Evolutionary conservation across 2,329 filamentous ascomycete genomes (phyloP), one percentile per base, ranked within the genome.

Genomic region (Fusarium compactum): DNA sequence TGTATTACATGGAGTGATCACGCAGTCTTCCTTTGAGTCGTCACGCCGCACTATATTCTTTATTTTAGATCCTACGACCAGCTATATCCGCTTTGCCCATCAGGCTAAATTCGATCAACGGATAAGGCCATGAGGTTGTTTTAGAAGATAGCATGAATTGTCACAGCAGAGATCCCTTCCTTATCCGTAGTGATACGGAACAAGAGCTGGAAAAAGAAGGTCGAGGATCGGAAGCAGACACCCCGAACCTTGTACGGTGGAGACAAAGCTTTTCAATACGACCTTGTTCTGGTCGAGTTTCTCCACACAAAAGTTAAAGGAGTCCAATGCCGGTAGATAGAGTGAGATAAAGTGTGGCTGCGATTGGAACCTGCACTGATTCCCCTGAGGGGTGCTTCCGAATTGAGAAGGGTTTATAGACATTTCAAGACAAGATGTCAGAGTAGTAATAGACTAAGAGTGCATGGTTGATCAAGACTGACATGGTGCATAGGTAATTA

Each of bases 161-260:
- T 46, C 29, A 25, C 18, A 20, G 12, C 24, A 40, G 32, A n/a
- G 50, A 53, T 53, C 50, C 50, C 50, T 32, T 24, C 43, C 53
- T 65, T 65, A 52, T 59, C 61, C 40, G 62, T 52, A 43, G 16
- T 22, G 46, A 30, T 38, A 41, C 62, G 62, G 62, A 65, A 43
- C 18, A 27, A 41, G 15, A 16, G 34, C 46, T 43, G 11, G 29
- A 64, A 58, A n/a, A 29, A 60, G 62, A 59, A 65, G 53, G 61
- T 64, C 15, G 12, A 38, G 16, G 30, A 57, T 48, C 60, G 61
- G 62, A 65, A 18, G 27, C 20, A 50, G 48, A 25, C 22, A 44
- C 34, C 38, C 62, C 59, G 59, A 41, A 47, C 61, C 58, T 40
- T 22, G 58, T n/a, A 55, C n/a, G 16, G 45, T 63, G 59, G 62